phyloP scores from a whole-genome alignment of 73 alveolate species.

The Paramecium octaurelia region DNA sequence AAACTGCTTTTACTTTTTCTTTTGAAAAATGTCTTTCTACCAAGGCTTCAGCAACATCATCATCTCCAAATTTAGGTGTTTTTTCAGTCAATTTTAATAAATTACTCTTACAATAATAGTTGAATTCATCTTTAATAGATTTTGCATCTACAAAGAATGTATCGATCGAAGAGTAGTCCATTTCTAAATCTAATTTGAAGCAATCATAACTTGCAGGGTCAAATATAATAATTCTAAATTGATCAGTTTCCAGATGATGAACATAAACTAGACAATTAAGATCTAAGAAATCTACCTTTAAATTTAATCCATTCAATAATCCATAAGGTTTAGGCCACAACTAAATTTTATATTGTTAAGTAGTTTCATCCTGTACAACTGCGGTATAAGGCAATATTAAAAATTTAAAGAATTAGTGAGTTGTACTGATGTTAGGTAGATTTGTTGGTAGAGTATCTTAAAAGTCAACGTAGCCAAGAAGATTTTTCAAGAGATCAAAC shows the following conservation, averaged over 20 bases:
- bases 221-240: slow-evolving; percentile 25
- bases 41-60: slow-evolving; percentile 43
- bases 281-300: slow-evolving; percentile 3
- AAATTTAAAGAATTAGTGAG: slow-evolving; percentile 41
- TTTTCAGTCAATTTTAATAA: not conserved
- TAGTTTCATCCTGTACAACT: not conserved
- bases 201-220: slow-evolving; percentile 5
- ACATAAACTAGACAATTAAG: not conserved
- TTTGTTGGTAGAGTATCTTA: slow-evolving; percentile 26
- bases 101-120: not conserved
- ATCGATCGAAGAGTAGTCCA: slow-evolving; percentile 25
- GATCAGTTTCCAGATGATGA: slow-evolving; percentile 28
- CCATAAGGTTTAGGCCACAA: slow-evolving; percentile 53
- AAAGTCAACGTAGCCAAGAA: not conserved
- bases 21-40: not conserved
- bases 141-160: not conserved
- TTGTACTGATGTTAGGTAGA: not conserved
- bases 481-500: not conserved
- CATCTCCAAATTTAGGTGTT: slow-evolving; percentile 41
- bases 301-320: not conserved
- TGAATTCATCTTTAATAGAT: slow-evolving; percentile 2
- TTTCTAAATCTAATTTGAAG: not conserved
- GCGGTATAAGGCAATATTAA: slow-evolving; percentile 16
- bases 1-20: not conserved
- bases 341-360: not conserved